These are phyloP conservation scores for Beauveria australis DNA, from an alignment of 2,329 filamentous ascomycete genomes.

Conservation along the genomic window DNA sequence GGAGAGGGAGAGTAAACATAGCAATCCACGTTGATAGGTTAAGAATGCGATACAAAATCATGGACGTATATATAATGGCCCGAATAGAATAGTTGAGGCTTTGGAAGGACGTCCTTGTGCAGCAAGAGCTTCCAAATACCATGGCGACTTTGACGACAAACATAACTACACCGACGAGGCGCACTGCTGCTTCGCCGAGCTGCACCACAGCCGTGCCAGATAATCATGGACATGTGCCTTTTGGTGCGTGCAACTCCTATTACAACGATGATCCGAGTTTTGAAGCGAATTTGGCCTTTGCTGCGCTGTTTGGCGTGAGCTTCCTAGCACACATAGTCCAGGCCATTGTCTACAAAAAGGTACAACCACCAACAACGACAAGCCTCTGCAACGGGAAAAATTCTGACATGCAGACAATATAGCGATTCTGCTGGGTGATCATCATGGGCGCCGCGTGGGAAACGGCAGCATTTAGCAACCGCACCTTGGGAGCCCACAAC, in stretches of 20 bases:
- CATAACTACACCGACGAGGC: constrained; percentile 22
- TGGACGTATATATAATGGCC: background rate
- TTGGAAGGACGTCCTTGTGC: background rate
- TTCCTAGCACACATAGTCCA: constrained; percentile 22
- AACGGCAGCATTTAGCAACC: constrained; percentile 28
- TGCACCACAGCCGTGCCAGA: constrained; percentile 26
- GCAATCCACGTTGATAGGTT: background rate
- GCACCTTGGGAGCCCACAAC: constrained; percentile 26
- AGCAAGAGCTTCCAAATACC: background rate
- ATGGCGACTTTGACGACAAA: constrained; percentile 18
- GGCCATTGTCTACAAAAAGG: constrained; percentile 25
- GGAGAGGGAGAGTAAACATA: background rate
- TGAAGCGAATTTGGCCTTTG: constrained; percentile 25
- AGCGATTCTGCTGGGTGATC: constrained; percentile 30
- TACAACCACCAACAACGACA: background rate
- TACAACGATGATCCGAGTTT: constrained; percentile 27
- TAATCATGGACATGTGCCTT: constrained; percentile 24
- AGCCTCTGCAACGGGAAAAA: background rate
- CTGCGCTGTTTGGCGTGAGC: constrained; percentile 22
- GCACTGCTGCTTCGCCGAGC: constrained; percentile 30
- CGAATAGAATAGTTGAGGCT: background rate
- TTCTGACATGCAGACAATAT: constrained; percentile 1
- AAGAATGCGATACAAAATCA: background rate
- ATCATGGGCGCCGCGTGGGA: constrained; percentile 33
- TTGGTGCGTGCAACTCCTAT: constrained; percentile 24